Conservation (phyloP, 768 basidiomycete genomes). For the Mycena venus region DNA sequence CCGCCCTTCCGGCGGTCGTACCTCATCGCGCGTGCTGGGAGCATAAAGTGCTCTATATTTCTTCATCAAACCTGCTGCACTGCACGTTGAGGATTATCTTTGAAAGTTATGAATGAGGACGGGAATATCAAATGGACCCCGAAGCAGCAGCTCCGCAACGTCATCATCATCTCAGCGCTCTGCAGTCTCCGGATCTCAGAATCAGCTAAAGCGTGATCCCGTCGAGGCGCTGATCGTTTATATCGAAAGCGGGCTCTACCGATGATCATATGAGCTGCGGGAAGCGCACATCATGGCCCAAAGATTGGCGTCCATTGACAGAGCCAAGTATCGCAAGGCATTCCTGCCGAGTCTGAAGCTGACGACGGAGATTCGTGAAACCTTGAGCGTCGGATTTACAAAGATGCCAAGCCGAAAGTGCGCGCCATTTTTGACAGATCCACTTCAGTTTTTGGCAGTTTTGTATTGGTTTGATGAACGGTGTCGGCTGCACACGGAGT, state of each 20-base stretch:
- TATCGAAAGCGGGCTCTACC: background rate
- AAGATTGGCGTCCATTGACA: background rate
- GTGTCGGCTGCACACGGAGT: background rate
- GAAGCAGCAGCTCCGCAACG: no score
- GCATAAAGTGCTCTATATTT: no score
- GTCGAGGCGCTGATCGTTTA: background rate
- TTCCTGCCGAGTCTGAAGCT: background rate
- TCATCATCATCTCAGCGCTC: no score
- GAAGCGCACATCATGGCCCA: background rate
- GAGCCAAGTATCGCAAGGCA: background rate
- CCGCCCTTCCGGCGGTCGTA: no score
- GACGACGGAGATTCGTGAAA: background rate
- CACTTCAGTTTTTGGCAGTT: background rate
- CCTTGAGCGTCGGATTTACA: background rate
- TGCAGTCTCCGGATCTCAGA: no score
- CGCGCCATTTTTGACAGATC: background rate
- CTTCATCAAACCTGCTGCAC: no score
- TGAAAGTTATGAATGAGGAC: no score
- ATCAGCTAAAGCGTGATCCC: no score
- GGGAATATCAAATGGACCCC: no score
- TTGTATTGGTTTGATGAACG: background rate
- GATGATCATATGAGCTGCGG: no score
- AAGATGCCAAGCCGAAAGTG: conserved; percentile 1
- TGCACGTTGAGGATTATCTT: no score
- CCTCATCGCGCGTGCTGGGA: no score